Conservation (phyloP, 1,284 basidiomycete species). For the Melampsora medusae region DNA sequence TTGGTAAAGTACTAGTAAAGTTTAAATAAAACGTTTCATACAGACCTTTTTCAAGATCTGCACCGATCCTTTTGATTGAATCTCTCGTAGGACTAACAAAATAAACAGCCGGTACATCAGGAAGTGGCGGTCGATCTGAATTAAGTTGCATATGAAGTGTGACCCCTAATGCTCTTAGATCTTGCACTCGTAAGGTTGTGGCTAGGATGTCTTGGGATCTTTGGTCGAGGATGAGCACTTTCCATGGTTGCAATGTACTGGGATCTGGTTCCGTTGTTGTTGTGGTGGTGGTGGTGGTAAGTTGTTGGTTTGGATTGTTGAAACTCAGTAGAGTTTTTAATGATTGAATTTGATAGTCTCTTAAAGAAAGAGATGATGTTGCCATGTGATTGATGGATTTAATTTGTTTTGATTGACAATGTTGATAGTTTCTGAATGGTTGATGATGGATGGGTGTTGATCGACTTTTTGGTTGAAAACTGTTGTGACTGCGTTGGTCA, state of each 20-base stretch:
- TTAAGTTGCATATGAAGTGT: slow-evolving; percentile 77
- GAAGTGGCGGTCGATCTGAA: slow-evolving; percentile 78
- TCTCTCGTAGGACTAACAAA: slow-evolving; percentile 85
- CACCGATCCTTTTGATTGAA: slow-evolving; percentile 83
- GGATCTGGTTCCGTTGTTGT: slow-evolving; percentile 33
- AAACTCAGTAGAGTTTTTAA: slow-evolving; percentile 67
- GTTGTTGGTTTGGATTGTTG: slow-evolving; percentile 54
- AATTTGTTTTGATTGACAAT: too few relatives aligned
- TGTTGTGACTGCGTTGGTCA: too few relatives aligned
- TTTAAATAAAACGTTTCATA: slow-evolving; percentile 94
- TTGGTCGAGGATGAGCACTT: slow-evolving; percentile 91
- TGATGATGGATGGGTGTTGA: too few relatives aligned
- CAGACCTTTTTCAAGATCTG: slow-evolving; percentile 74
- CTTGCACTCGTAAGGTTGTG: slow-evolving; percentile 90
- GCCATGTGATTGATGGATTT: not conserved
- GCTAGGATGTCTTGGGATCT: slow-evolving; percentile 93
- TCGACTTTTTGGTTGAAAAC: too few relatives aligned
- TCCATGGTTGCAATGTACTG: slow-evolving; percentile 77
- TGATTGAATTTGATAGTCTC: slow-evolving; percentile 74
- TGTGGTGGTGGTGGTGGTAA: slow-evolving; percentile 12
- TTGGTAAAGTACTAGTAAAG: slow-evolving; percentile 85
- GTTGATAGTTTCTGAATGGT: too few relatives aligned
- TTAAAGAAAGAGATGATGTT: slow-evolving; percentile 60
- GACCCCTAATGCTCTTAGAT: slow-evolving; percentile 91
- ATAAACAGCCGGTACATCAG: slow-evolving; percentile 96